phyloP scores from a whole-genome alignment of 1,284 basidiomycete genomes.

The Cutaneotrichosporon sp. region DNA sequence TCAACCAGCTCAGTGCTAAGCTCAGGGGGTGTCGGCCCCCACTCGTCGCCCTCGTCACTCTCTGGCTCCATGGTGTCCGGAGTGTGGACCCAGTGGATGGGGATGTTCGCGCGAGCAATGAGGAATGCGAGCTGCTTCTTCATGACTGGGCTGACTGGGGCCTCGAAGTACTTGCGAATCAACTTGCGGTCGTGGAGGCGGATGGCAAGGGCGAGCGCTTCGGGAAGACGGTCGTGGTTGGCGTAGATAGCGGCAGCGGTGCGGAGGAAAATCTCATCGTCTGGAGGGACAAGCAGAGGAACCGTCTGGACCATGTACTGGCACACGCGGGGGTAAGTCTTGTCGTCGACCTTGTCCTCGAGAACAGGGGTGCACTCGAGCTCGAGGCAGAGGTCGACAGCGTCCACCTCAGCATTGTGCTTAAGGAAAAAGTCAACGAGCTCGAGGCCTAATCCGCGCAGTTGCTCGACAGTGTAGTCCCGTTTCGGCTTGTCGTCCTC shows the following conservation, averaged over 20 bases:
- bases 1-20: slow-evolving; percentile 78
- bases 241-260: slow-evolving; percentile 89
- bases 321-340: slow-evolving; percentile 86
- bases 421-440: slow-evolving; percentile 87
- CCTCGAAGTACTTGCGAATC: slow-evolving; percentile 74
- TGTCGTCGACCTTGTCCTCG: slow-evolving; percentile 65
- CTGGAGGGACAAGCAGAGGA: slow-evolving; percentile 84
- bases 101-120: slow-evolving; percentile 86
- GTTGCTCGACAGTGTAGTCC: slow-evolving; percentile 54
- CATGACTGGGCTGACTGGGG: slow-evolving; percentile 84
- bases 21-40: slow-evolving; percentile 52
- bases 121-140: slow-evolving; percentile 92
- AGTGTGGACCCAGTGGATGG: slow-evolving; percentile 79
- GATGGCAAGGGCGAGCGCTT: slow-evolving; percentile 84
- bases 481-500: slow-evolving; percentile 13
- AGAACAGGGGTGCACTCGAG: slow-evolving; percentile 84
- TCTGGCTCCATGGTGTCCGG: slow-evolving; percentile 52
- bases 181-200: slow-evolving; percentile 77
- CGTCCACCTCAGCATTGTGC: slow-evolving; percentile 98
- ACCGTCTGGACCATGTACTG: slow-evolving; percentile 97
- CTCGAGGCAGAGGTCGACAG: slow-evolving; percentile 92
- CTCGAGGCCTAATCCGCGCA: slow-evolving; percentile 72
- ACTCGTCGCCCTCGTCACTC: slow-evolving; percentile 49
- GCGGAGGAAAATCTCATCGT: slow-evolving; percentile 84
- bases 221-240: slow-evolving; percentile 80